phyloP scores from a whole-genome alignment of 176 grass and related monocot species.

The Oryza brachyantha region DNA sequence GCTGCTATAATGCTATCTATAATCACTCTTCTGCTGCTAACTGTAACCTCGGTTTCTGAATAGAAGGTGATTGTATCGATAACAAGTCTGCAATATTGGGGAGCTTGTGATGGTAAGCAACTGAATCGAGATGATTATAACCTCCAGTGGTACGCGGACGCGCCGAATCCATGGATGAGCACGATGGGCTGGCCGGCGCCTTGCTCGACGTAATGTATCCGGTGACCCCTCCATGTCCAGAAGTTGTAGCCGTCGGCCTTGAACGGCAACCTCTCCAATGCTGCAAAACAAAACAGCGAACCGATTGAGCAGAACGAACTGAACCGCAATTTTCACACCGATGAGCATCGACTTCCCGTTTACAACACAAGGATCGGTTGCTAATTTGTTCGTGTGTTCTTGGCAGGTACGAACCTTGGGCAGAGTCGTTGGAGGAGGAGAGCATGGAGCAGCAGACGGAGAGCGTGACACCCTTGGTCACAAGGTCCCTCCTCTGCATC shows the following conservation, averaged over 20 bases:
- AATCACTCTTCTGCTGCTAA: too few species aligned
- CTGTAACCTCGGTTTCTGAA: too few species aligned
- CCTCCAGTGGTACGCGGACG: constrained; percentile 97
- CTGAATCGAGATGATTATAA: not conserved
- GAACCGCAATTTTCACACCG: not conserved
- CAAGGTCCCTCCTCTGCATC: constrained; percentile 63
- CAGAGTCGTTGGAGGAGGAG: constrained; percentile 29
- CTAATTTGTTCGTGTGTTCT: too few species aligned
- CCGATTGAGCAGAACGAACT: not conserved
- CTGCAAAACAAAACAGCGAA: constrained; percentile 39
- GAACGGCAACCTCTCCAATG: constrained; percentile 73
- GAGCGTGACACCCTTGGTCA: constrained; percentile 60
- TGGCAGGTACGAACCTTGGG: constrained; percentile 33
- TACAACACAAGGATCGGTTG: not conserved
- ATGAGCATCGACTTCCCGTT: not conserved
- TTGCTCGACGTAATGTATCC: constrained; percentile 90
- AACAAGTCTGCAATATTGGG: too few species aligned
- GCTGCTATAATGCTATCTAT: too few species aligned
- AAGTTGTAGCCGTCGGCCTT: constrained; percentile 89
- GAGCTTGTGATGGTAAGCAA: not conserved
- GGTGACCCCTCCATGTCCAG: constrained; percentile 87
- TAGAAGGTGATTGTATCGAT: too few species aligned
- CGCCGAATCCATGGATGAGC: constrained; percentile 94
- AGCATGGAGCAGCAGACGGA: constrained; percentile 71
- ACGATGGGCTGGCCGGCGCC: constrained; percentile 66